Evolutionary conservation across 306 rosid genomes (phyloP), one percentile per base, ranked within the genome.

Genomic region (Lupinus albus): DNA sequence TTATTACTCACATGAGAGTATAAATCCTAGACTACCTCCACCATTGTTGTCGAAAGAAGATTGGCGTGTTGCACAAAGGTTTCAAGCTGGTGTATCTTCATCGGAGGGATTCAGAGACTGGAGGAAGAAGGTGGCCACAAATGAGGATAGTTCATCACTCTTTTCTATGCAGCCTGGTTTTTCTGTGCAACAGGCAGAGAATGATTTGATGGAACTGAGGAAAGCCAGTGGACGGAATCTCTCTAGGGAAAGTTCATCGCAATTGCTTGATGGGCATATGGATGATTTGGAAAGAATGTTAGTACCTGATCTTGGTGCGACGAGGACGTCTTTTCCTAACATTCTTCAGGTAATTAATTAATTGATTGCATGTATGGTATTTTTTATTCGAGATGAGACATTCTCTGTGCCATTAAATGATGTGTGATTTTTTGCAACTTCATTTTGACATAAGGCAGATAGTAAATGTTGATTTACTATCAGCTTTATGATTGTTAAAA

Each of bases 51-150:
- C 99, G 0, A 93, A 85, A 70, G 99, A 93, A 84, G 99, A 93
- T 73, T 88, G 99, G 97, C 95, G 99, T 67, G 81, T 78, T 60
- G 88, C 99, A 9, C 97, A 83, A 73, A 85, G 99, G 81, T 88
- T 88, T 83, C 99, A 88, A 71, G 77, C 11, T 1, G 80, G 88
- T 4, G 97, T 90, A 38, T 77, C 88, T 67, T 75, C 85, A 6
- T 64, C 71, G 13, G 89, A 86, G 48, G 86, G 85, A 46, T 64
- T 35, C 62, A 89, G 88, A 68, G 89, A 84, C 79, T 75, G 85
- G 98, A 86, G 93, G 77, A 92, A 73, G 70, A 82, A 80, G 73
- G 54, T 69, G 61, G 78, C 51, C 9, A 59, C 78, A 12, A 85
- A 84, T 56, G 73, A 76, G 1, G 79, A 84, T 62, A 73, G 78